Conservation (phyloP, 108 stramenopile genomes). For the Nitzschia sp. region DNA sequence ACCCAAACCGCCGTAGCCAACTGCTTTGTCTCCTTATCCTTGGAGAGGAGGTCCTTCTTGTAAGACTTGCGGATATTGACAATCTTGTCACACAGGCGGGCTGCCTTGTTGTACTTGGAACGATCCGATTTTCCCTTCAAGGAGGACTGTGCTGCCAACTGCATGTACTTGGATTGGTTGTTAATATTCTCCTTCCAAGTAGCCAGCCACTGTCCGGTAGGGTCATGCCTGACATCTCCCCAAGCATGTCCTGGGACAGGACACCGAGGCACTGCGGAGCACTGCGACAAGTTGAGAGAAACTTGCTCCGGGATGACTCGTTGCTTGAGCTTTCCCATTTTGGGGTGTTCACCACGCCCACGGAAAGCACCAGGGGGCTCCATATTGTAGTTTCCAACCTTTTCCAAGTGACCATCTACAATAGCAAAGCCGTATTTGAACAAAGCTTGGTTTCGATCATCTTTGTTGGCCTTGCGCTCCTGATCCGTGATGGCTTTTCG, state of each 20-base stretch:
- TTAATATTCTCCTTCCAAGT: constrained; percentile 98
- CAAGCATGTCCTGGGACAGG: constrained; percentile 94
- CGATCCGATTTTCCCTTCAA: constrained; percentile 99
- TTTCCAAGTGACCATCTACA: constrained; percentile 97
- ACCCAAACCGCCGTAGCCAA: constrained; percentile 99
- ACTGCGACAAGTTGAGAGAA: constrained; percentile 80
- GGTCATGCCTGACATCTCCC: constrained; percentile 95
- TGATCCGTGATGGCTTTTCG: constrained; percentile 92
- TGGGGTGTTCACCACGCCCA: constrained; percentile 98
- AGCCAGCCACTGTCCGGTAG: constrained; percentile 95
- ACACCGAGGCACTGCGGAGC: constrained; percentile 87
- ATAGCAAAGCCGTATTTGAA: constrained; percentile 88
- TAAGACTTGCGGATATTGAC: constrained; percentile 90
- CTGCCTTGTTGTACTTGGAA: constrained; percentile 98
- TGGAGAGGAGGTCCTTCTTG: constrained; percentile 81
- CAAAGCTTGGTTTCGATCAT: constrained; percentile 75
- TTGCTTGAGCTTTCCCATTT: constrained; percentile 96
- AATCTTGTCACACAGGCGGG: constrained; percentile 94
- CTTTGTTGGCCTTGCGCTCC: constrained; percentile 89
- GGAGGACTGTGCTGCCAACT: constrained; percentile 92
- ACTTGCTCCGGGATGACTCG: constrained; percentile 91
- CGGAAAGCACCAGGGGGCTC: constrained; percentile 99
- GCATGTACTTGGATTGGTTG: constrained; percentile 96
- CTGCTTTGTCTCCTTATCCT: constrained; percentile 78
- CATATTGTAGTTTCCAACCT: constrained; percentile 88